These are phyloP conservation scores for Solanum rostratum DNA, from an alignment of 257 asterid species.

Conservation along the genomic window DNA sequence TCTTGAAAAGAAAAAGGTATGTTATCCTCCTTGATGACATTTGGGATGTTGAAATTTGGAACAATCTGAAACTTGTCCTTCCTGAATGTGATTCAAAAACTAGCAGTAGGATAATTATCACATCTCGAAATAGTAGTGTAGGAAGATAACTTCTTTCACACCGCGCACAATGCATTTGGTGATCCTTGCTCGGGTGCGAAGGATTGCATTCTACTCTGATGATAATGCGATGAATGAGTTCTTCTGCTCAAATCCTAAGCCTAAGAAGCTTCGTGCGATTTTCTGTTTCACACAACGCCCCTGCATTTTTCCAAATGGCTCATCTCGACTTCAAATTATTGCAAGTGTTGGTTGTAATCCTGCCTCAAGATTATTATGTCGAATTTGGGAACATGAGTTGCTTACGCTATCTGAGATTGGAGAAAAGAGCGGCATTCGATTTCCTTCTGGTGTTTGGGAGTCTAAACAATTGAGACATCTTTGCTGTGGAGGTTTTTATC, in stretches of 20 bases:
- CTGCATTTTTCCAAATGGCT: neutral
- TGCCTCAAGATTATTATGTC: no score
- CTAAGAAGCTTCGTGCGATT: neutral
- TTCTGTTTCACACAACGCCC: neutral
- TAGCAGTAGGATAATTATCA: neutral
- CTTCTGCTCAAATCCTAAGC: neutral
- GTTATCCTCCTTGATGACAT: no score
- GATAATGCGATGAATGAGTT: neutral
- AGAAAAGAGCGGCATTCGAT: no score
- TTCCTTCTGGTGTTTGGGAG: no score
- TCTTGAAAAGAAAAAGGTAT: no score
- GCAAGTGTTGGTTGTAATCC: neutral
- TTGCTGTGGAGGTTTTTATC: no score
- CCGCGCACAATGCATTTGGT: neutral
- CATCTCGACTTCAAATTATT: neutral
- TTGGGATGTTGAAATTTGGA: no score
- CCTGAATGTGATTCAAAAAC: no score
- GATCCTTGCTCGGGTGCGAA: neutral
- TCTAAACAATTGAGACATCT: no score
- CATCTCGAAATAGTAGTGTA: neutral
- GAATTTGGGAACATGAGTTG: no score
- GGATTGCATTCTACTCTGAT: neutral
- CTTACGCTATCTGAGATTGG: no score
- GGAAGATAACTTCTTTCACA: neutral
- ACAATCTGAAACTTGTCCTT: no score